Percentiles rank a stretch among this genome's conserved stretches.
phyloP scores from a whole-genome alignment of 305 asterid species.

The Solanum aculeatissimum region DNA sequence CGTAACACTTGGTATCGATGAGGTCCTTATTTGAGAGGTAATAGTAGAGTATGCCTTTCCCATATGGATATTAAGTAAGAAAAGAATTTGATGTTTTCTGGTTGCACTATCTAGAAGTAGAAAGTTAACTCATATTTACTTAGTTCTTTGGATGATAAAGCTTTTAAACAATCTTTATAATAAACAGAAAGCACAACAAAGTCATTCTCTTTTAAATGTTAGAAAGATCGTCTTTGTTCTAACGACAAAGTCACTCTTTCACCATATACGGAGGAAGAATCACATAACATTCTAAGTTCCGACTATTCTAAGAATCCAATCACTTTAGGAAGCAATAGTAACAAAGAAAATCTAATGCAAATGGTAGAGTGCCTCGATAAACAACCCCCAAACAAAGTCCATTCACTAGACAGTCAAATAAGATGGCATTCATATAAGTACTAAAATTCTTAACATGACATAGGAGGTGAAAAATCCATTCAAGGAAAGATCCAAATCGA shows the following conservation, averaged over 20 bases:
- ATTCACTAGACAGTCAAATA: not conserved
- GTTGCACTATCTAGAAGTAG: not conserved
- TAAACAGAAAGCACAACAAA: not conserved
- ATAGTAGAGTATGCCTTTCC: not conserved
- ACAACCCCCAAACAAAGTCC: not conserved
- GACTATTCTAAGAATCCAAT: not conserved
- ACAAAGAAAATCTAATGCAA: not conserved
- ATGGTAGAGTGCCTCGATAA: not conserved
- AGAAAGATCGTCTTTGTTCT: not conserved
- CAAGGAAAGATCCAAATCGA: not conserved
- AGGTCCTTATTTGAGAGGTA: not conserved
- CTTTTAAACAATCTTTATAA: not conserved
- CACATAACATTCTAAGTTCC: not conserved
- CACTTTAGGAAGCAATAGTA: not conserved
- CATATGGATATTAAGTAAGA: not conserved
- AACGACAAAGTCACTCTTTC: not conserved
- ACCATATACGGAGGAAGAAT: not conserved
- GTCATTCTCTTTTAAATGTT: not conserved
- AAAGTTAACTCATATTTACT: not conserved
- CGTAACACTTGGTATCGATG: no score
- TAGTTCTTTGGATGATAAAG: not conserved
- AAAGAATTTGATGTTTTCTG: not conserved
- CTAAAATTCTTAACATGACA: not conserved
- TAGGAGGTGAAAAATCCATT: not conserved
- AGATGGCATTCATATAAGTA: not conserved